Conservation (phyloP, 2,329 filamentous ascomycete species). For the Iodosphaeria phyllophila region DNA sequence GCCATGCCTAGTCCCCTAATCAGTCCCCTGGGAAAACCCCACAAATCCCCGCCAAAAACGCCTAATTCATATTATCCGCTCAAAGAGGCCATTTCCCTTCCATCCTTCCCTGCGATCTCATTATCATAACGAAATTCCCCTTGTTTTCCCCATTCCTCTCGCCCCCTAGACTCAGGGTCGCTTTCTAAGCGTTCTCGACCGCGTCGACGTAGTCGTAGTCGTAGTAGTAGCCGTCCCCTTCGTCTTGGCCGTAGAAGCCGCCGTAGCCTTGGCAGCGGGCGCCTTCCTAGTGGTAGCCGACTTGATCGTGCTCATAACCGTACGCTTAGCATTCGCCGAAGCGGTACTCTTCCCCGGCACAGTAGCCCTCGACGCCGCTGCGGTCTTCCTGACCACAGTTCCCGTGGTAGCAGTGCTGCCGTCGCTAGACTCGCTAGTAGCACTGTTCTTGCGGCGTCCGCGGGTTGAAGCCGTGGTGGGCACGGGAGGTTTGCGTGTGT, state of each 20-base stretch:
- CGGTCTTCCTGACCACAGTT: constrained; percentile 41
- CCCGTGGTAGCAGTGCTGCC: constrained; percentile 44
- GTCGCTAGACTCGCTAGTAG: constrained; percentile 43
- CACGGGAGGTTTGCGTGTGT: constrained; percentile 18
- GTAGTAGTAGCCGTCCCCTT: constrained; percentile 30
- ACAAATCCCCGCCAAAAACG: too few species aligned
- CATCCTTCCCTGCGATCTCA: too few species aligned
- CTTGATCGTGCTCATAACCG: constrained; percentile 33
- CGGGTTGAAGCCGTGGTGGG: constrained; percentile 24
- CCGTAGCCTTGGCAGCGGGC: constrained; percentile 19
- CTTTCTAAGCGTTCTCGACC: constrained; percentile 35
- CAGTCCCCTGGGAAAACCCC: too few species aligned
- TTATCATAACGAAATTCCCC: constrained; percentile 2
- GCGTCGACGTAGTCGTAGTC: constrained; percentile 17
- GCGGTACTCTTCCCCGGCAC: constrained; percentile 17
- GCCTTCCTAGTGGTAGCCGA: constrained; percentile 30
- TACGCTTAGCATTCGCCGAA: constrained; percentile 24
- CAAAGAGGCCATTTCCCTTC: too few species aligned
- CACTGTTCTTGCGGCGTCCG: constrained; percentile 34
- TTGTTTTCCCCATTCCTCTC: constrained; percentile 1
- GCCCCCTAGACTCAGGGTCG: constrained; percentile 17
- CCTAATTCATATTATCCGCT: too few species aligned
- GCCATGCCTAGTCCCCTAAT: too few species aligned
- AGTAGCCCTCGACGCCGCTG: constrained; percentile 17
- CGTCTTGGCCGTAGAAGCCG: constrained; percentile 21